Evolutionary conservation across 257 asterid species (phyloP), one percentile per base, ranked within the genome.

Genomic region (Penstemon davidsonii): DNA sequence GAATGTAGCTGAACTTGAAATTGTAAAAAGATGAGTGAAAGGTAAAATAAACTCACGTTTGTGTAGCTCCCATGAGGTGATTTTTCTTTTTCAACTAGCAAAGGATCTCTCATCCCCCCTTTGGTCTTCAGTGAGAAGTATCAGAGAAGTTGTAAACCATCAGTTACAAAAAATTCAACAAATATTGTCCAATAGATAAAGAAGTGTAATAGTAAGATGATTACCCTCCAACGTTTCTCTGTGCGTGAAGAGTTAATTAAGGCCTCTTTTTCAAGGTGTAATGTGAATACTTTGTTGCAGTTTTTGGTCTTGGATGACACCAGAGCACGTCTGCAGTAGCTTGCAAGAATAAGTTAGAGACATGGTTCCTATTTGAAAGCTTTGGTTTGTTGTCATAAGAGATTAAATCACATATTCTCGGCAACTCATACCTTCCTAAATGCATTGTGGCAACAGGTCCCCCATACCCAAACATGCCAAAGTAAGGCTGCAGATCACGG

Each of bases 391-490:
- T 49, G 62, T 12, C 63, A 42, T 45, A 46, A 68, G 47, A 39
- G 56, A 57, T 72, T 57, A 8, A 33, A 68, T 42, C 25, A 53
- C 69, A 63, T 67, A 62, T 47, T 58, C 71, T 58, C 25, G 38
- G 62, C 25, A 58, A 49, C 45, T 46, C 73, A 65, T 84, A 88
- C 97, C 92, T 83, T 75, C 97, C 97, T 67, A 90, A 76, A 64
- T 83, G 82, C 92, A 90, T 90, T 6, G 96, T 75, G 18, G 97
- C 94, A 41, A 87, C 77, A 38, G 88, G 78, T 66, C 96, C 97
- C 54, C 97, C 97, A 74, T 82, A 86, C 8, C 97, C 96, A 46
- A 83, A 90, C 96, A 90, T 84, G 60, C 97, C 96, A 45, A 90
- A 90, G 84, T 54, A 83, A 79, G 97, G 96, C 97, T 90, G 92